Percentiles rank a stretch among this genome's conserved stretches.
phyloP scores from a whole-genome alignment of 305 asterid genomes.

The Stenogyne calaminthoides region DNA sequence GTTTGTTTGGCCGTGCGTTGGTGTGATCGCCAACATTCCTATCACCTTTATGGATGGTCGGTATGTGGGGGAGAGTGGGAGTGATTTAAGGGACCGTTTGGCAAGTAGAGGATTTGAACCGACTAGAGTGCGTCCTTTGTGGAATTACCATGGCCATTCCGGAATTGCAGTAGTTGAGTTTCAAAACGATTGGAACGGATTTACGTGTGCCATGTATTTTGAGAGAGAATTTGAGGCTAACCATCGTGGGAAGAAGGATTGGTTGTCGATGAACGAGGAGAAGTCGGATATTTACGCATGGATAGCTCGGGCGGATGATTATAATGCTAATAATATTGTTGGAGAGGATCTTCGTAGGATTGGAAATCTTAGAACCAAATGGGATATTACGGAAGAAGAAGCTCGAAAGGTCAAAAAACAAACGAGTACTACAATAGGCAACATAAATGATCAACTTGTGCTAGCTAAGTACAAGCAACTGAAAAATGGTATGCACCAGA shows the following conservation, averaged over 20 bases:
- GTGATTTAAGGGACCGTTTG: conserved; percentile 58
- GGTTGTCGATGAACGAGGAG: conserved; percentile 46
- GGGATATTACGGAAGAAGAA: conserved; percentile 88
- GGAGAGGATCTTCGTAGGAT: conserved; percentile 87
- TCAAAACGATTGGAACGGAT: conserved; percentile 57
- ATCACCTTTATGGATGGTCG: conserved; percentile 55
- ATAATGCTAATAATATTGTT: conserved; percentile 48
- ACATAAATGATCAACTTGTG: conserved; percentile 50
- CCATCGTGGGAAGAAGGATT: conserved; percentile 55
- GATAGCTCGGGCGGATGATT: conserved; percentile 93
- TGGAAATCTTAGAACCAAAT: conserved; percentile 72
- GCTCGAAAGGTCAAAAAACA: conserved; percentile 58
- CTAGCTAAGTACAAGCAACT: conserved; percentile 42
- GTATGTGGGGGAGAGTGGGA: conserved; percentile 63
- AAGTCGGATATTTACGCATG: conserved; percentile 70
- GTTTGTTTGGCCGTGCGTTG: conserved; percentile 90
- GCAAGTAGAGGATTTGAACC: conserved; percentile 54
- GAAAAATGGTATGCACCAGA: conserved; percentile 52
- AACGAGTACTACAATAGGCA: conserved; percentile 48
- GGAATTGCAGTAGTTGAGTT: conserved; percentile 76
- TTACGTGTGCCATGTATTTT: conserved; percentile 61
- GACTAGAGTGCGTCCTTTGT: conserved; percentile 54
- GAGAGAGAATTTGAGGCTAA: conserved; percentile 59
- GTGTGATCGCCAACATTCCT: conserved; percentile 62
- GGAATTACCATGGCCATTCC: conserved; percentile 72